Conservation (phyloP, 2,329 filamentous ascomycete genomes). For the Tolypocladium inflatum region DNA sequence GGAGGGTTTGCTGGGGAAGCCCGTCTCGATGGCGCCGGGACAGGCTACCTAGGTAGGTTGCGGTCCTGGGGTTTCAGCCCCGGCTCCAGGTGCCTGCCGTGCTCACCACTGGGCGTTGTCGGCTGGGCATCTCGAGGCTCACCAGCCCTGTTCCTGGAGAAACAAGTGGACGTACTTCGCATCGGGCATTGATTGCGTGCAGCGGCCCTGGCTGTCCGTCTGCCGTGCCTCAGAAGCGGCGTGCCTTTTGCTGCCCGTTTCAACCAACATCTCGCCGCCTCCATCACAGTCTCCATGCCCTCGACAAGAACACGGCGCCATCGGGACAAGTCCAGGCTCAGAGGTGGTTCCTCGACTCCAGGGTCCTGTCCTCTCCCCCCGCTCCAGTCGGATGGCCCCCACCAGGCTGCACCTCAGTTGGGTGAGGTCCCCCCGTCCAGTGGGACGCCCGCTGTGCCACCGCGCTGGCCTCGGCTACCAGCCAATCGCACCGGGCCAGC, state of each 20-base stretch:
- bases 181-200: neutral
- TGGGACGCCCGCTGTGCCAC: neutral
- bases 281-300: neutral
- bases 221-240: neutral
- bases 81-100: neutral
- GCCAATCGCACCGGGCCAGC: conserved; percentile 13
- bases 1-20: neutral
- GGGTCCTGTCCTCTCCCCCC: neutral
- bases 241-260: neutral
- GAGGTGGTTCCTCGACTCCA: neutral
- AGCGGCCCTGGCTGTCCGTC: neutral
- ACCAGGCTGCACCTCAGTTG: neutral
- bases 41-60: neutral
- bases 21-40: neutral
- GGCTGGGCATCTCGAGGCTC: neutral
- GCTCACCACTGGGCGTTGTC: neutral
- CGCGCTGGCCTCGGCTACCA: conserved; percentile 12
- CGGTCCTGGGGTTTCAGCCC: neutral
- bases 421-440: neutral
- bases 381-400: neutral
- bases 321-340: neutral
- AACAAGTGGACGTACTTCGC: neutral
- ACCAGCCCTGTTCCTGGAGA: neutral
- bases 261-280: neutral
- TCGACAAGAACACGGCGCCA: neutral